Base-by-base conservation (phyloP, 2,329 filamentous ascomycete species). In the Monosporascus sp. region DNA sequence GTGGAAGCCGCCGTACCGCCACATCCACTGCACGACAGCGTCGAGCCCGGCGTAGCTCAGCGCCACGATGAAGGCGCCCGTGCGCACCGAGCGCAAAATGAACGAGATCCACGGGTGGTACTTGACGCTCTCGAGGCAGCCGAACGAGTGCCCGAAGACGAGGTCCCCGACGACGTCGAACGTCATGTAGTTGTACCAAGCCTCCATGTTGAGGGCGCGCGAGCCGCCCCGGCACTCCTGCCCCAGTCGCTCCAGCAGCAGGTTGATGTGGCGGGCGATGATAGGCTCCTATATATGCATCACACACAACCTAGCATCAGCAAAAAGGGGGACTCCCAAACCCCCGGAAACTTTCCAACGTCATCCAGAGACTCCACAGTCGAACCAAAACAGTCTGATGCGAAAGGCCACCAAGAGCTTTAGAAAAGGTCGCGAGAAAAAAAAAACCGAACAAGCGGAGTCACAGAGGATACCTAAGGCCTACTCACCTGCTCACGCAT, bases 121-220 rank as follows among this genome's bases (percentile, higher is more conserved):
- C 47, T 56, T 40, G 54, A 65, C 61, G 38, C 62, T 61, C 40
- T 70, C 57, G 6, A 74, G 63, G 52, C 68, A 70, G 7, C 63
- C 61, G 59, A 75, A 77, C 0, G 72, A 70, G 53, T 77, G 69
- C 0, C 74, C 76, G 57, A 78, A 78, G 1, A 66, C 64, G 24
- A 68, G 62, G 48, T 59, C 54, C 14, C 65, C 63, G 0, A 67
- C 57, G 14, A 68, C 49, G 27, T 67, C 65, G 50, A 68, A 68
- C 0, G 64, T 66, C 1, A 64, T 63, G 57, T 59, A 68, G 49
- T 73, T 72, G 55, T 64, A 73, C 71, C 71, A 74, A 51, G 68
- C 63, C 46, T 65, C 66, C 41, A 75, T 63, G 38, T 68, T 66
- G 19, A 66, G 51, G 8, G 58, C 51, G n/a, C 55, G 55, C 6